phyloP scores from a whole-genome alignment of 108 stramenopile species.

The Bacterosira constricta region DNA sequence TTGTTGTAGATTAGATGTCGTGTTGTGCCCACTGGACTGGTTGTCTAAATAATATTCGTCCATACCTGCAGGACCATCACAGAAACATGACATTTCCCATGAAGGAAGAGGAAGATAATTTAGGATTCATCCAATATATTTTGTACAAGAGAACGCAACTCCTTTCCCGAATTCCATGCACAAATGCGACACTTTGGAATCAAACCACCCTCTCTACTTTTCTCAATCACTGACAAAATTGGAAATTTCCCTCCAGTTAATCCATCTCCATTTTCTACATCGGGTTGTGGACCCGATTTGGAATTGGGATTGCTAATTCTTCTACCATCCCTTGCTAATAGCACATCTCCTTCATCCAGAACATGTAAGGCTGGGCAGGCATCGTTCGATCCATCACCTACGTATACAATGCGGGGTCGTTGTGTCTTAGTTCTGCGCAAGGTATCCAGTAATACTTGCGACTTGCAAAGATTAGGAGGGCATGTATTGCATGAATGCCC shows the following conservation, averaged over 20 bases:
- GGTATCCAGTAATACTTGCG: conserved; percentile 37
- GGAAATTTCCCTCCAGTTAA: conserved; percentile 2
- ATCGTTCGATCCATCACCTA: conserved; percentile 53
- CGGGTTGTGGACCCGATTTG: conserved; percentile 20
- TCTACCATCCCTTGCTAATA: conserved; percentile 38
- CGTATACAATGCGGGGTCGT: conserved; percentile 38
- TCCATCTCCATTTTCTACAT: conserved; percentile 14
- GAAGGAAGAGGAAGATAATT: no score
- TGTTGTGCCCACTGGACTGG: no score
- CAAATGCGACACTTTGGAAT: not conserved
- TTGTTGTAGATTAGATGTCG: no score
- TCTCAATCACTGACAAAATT: conserved; percentile 1
- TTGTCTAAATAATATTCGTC: no score
- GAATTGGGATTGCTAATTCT: conserved; percentile 30
- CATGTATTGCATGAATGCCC: conserved; percentile 35
- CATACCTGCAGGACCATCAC: no score
- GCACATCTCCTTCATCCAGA: conserved; percentile 27
- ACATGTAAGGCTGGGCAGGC: conserved; percentile 50
- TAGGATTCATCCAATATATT: conserved; percentile 11
- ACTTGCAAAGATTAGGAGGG: conserved; percentile 51
- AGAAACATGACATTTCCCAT: no score
- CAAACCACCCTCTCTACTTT: not conserved
- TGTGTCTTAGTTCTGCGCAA: conserved; percentile 9
- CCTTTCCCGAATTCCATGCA: not conserved
- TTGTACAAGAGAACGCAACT: not conserved